A percentile compares a stretch with the other conserved stretches of the same genome.
These are phyloP conservation scores for Pleurotus salmoneostramineus DNA, from an alignment of 768 basidiomycete species.

Conservation along the genomic window DNA sequence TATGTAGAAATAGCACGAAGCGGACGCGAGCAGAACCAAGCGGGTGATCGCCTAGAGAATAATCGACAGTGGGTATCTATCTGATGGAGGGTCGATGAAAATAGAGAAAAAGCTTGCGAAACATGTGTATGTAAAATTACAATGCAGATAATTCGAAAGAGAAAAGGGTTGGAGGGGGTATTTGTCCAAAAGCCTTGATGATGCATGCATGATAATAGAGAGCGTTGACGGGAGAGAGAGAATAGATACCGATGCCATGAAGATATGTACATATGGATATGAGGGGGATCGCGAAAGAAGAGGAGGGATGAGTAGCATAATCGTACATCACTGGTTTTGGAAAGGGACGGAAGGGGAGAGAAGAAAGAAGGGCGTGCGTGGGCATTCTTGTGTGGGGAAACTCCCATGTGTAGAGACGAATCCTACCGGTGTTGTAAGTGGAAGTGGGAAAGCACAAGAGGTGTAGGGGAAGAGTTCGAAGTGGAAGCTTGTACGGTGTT, in stretches of 20 bases:
- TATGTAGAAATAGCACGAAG: too few relatives aligned
- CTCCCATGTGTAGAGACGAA: neutral
- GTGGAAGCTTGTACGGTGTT: neutral
- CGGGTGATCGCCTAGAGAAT: too few relatives aligned
- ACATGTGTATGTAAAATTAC: too few relatives aligned
- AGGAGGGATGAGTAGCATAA: neutral
- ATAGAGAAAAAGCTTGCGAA: too few relatives aligned
- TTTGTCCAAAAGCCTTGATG: neutral
- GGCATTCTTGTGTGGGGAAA: neutral
- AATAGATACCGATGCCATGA: conserved; percentile 5
- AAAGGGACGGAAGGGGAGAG: neutral
- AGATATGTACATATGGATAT: conserved; percentile 7
- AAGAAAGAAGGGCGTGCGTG: neutral
- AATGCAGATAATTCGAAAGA: neutral
- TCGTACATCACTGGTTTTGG: neutral
- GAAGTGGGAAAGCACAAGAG: neutral
- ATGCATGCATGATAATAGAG: neutral
- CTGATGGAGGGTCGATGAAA: too few relatives aligned
- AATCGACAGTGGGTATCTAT: too few relatives aligned
- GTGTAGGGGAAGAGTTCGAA: neutral
- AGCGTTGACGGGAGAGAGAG: neutral
- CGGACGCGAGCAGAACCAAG: too few relatives aligned
- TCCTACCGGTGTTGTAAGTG: neutral
- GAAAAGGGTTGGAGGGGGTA: neutral
- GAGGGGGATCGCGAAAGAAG: neutral